Base-by-base conservation (phyloP, 2,329 filamentous ascomycete genomes). In the Mollisiaceae sp. region DNA sequence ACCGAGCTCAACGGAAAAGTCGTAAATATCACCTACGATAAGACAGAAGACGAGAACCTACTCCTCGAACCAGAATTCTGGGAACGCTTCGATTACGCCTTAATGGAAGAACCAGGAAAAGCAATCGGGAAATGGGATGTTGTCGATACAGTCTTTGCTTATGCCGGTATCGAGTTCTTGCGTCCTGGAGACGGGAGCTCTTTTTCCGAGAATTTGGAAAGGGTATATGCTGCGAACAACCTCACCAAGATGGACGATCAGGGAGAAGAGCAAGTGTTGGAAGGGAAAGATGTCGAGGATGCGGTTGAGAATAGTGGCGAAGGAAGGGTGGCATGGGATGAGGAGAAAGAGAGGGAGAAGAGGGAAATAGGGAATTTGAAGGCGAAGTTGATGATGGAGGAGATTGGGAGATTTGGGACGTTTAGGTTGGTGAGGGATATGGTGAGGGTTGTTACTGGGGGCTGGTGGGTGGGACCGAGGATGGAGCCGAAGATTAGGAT, bases 401-500 rank as follows among this genome's bases (percentile, higher is more conserved):
- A 75, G 68, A 72, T 75, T 68, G 69, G 69, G 18, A 65, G 66
- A 14, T 72, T 72, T 66, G 74, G 71, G 9, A 71, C 67, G n/a
- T 74, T 69, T 62, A 65, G 67, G 59, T 45, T 73, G 56, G 60
- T 76, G 38, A 73, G 72, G 64, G 70, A 76, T 63, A 70, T 67
- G 35, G 80, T 85, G 8, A 82, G 83, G 65, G 67, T 78, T 50
- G 58, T 74, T 5, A 88, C 85, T 0, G 82, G 86, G 1, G 88
- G 88, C 0, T 89, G 86, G 85, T 91, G 88, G 87, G 69, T 86
- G 69, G 88, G 88, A 0, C 87, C 87, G 27, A 80, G 82, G 69
- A 88, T 89, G 85, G 80, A 80, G 67, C 85, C 86, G 18, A 72
- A 45, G 60, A 71, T 76, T 59, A 65, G 67, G 36, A 70, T 76